These are phyloP conservation scores for Nakazawaea ishiwadae DNA, from an alignment of 805 yeast species.

Conservation along the genomic window DNA sequence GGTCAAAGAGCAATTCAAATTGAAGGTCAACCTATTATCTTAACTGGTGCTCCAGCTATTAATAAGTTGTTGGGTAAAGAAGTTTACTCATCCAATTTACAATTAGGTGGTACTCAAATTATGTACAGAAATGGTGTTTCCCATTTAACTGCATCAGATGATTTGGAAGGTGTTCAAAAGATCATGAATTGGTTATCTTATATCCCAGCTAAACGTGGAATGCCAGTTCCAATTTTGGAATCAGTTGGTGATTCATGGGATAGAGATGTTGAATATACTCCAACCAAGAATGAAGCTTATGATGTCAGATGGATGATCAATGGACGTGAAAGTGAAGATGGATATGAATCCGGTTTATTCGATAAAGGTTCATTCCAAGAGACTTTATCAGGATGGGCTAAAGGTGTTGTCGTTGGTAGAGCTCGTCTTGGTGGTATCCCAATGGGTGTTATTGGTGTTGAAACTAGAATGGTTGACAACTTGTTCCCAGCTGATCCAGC, in stretches of 20 bases:
- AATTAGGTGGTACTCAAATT: conserved; percentile 98
- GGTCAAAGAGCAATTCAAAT: conserved; percentile 99
- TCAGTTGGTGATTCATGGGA: conserved; percentile 82
- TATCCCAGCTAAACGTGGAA: conserved; percentile 84
- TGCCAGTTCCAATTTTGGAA: conserved; percentile 87
- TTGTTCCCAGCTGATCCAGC: conserved; percentile 98
- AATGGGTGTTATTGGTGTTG: conserved; percentile 96
- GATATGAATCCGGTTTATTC: conserved; percentile 82
- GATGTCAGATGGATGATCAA: conserved; percentile 95
- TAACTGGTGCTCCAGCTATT: conserved; percentile 99
- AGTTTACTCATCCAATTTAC: conserved; percentile 94
- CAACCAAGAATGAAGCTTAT: conserved; percentile 65
- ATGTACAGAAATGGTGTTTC: conserved; percentile 99
- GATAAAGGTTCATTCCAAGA: conserved; percentile 94
- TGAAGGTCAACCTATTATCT: conserved; percentile 97
- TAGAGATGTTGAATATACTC: conserved; percentile 80
- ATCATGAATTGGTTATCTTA: conserved; percentile 95
- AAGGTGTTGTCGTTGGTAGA: conserved; percentile 97
- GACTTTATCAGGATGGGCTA: conserved; percentile 97
- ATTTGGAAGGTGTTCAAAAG: conserved; percentile 92
- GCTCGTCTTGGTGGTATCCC: conserved; percentile 99
- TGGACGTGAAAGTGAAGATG: conserved; percentile 72
- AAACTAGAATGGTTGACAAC: conserved; percentile 86
- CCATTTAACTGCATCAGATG: conserved; percentile 95
- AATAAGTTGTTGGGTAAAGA: conserved; percentile 96